Base-by-base conservation (phyloP, 2,329 filamentous ascomycete genomes). In the Tolypocladium pustulatum region DNA sequence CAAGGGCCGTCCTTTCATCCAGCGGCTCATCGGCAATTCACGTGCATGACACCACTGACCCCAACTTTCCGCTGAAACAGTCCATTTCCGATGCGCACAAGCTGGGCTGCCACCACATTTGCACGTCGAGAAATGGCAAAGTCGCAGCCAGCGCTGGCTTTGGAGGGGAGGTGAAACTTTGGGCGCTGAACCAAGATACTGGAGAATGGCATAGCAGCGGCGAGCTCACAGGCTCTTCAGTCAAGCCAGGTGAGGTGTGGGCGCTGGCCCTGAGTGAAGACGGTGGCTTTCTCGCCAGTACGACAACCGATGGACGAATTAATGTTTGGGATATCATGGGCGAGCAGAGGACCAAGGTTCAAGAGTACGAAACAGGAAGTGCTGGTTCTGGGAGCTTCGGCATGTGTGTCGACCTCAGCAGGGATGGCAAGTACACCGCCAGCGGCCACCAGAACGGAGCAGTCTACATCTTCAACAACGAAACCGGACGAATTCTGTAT, bases 401-500 rank as follows among this genome's bases (percentile, higher is more conserved):
- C 41, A 84, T 94, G 75, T 89, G 88, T 67, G 86, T 99, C 61
- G 92, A 94, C 71, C 74, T 97, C 71, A 86, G 83, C 65, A 73
- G 77, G 25, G 89, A 99, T 71, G 93, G 92, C 57, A 86, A 84
- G 62, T 88, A 91, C 72, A 95, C 92, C 36, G 93, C 92, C 4
- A 95, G 89, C 57, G 94, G 94, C 0, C 93, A 99, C 73, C 89
- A 96, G 71, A 96, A 89, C 67, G 94, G 94, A 20, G 87, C 86
- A 15, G 83, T 97, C 62, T 97, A 97, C 75, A 85, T 99, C 61
- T 99, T 97, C 80, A 92, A 91, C 77, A 97, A 96, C 67, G 87
- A 91, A 65, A 91, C 89, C 0, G 90, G 90, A 4, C 84, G 90
- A 57, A 84, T 99, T 65, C 79, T 90, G 15, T 93, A 96, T 73